These are phyloP conservation scores for Pseudoscleropodium purum DNA, from an alignment of 225 moss, liverwort and hornwort species.

Conservation along the genomic window DNA sequence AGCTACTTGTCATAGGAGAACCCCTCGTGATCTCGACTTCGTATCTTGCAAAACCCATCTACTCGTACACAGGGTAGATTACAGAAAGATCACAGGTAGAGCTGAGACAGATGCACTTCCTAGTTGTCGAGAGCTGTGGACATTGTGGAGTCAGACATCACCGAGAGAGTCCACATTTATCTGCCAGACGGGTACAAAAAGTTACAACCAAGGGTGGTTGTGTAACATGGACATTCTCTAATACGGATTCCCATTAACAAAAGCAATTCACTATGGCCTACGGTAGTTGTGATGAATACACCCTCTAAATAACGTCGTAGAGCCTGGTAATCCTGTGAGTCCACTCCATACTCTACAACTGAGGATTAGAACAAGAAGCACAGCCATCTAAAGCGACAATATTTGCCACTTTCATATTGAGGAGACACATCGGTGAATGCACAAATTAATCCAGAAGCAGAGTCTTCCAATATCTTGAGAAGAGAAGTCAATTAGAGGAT, in stretches of 20 bases:
- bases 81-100: not conserved
- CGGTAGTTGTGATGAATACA: not conserved
- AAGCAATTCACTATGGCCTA: not conserved
- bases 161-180: not conserved
- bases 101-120: not conserved
- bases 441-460: not conserved
- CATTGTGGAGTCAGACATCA: not conserved
- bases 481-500: not conserved
- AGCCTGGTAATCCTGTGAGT: not conserved
- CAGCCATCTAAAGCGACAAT: not conserved
- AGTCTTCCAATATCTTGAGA: not conserved
- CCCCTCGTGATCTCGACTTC: not conserved
- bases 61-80: not conserved
- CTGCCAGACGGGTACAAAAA: not conserved
- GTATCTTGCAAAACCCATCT: not conserved
- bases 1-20: not conserved
- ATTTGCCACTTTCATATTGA: not conserved
- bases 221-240: too few species aligned
- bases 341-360: not conserved
- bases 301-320: not conserved
- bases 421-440: too few species aligned
- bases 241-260: not conserved
- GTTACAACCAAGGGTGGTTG: not conserved
- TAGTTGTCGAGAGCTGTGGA: not conserved
- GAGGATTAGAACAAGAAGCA: not conserved